Conservation (phyloP, 768 basidiomycete genomes). For the Amanita muscaria region DNA sequence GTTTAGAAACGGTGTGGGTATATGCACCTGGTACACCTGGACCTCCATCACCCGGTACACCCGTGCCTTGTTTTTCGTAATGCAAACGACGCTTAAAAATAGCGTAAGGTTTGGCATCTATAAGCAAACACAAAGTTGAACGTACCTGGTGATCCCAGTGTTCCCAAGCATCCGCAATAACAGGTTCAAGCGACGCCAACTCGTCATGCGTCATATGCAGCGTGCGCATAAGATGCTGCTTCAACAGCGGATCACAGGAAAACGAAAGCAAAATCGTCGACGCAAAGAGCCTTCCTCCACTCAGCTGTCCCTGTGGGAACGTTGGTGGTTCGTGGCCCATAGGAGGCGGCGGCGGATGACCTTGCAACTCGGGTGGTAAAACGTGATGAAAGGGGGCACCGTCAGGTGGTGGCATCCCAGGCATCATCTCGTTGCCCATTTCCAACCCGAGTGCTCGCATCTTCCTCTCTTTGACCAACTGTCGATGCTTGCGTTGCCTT, state of each 20-base stretch:
- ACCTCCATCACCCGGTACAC: not conserved
- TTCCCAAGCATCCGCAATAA: conserved; percentile 80
- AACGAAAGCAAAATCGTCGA: conserved; percentile 71
- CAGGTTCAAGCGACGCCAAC: conserved; percentile 65
- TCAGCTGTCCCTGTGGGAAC: conserved; percentile 47
- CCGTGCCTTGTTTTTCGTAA: conserved; percentile 31
- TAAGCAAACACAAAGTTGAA: conserved; percentile 9
- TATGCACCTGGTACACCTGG: conserved; percentile 3
- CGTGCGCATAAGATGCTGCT: conserved; percentile 64
- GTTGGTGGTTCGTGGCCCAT: conserved; percentile 38
- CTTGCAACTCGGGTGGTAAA: conserved; percentile 33
- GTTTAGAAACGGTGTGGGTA: not conserved
- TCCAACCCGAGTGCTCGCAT: conserved; percentile 77
- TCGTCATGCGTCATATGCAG: conserved; percentile 75
- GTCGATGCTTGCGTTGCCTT: conserved; percentile 75
- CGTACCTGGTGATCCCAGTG: conserved; percentile 77
- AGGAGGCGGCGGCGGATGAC: conserved; percentile 24
- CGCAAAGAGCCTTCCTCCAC: conserved; percentile 72
- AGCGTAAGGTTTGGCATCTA: too few relatives aligned
- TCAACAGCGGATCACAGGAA: conserved; percentile 64
- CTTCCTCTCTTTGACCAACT: conserved; percentile 69
- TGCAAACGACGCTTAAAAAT: conserved; percentile 30
- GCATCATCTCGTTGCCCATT: conserved; percentile 67
- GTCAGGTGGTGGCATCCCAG: conserved; percentile 37
- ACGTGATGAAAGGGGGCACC: conserved; percentile 34